A percentile compares a stretch with the other conserved stretches of the same genome.
phyloP scores from a whole-genome alignment of 1,284 basidiomycete genomes.

The Stygiomarasmius scandens region DNA sequence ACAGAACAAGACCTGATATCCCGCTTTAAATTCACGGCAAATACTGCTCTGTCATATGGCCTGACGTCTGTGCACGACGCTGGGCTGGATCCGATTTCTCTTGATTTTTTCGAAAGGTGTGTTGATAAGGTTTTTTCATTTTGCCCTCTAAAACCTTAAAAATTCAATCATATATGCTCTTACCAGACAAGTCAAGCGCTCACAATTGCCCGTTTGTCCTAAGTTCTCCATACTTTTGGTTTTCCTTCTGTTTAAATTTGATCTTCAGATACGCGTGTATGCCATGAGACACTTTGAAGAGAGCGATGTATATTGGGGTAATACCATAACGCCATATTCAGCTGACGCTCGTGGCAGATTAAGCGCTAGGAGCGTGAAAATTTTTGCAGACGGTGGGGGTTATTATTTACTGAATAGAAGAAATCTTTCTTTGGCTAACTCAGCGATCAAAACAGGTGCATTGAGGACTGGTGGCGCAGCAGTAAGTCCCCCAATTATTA shows the following conservation, averaged over 20 bases:
- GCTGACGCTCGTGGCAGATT: slow-evolving; percentile 62
- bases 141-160: too few species aligned
- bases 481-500: slow-evolving; percentile 38
- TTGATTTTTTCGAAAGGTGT: slow-evolving; percentile 75
- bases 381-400: slow-evolving; percentile 81
- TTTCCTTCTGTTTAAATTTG: slow-evolving; percentile 7
- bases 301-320: slow-evolving; percentile 76
- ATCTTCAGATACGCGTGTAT: slow-evolving; percentile 65
- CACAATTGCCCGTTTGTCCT: slow-evolving; percentile 61
- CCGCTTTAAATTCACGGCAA: slow-evolving; percentile 66
- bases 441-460: too few species aligned
- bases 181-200: slow-evolving; percentile 58
- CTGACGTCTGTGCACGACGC: slow-evolving; percentile 87
- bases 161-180: too few species aligned
- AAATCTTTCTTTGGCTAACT: slow-evolving; percentile 9
- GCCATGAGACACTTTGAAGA: slow-evolving; percentile 78
- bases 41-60: slow-evolving; percentile 71
- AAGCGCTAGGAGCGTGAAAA: slow-evolving; percentile 83
- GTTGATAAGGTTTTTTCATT: too few species aligned
- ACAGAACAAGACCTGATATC: slow-evolving; percentile 65
- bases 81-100: slow-evolving; percentile 66
- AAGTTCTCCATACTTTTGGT: slow-evolving; percentile 1
- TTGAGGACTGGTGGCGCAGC: slow-evolving; percentile 90
- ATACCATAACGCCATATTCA: slow-evolving; percentile 59
- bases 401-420: slow-evolving; percentile 2